These are phyloP conservation scores for Ascochyta koolunga DNA, from an alignment of 2,329 filamentous ascomycete genomes.

Conservation along the genomic window DNA sequence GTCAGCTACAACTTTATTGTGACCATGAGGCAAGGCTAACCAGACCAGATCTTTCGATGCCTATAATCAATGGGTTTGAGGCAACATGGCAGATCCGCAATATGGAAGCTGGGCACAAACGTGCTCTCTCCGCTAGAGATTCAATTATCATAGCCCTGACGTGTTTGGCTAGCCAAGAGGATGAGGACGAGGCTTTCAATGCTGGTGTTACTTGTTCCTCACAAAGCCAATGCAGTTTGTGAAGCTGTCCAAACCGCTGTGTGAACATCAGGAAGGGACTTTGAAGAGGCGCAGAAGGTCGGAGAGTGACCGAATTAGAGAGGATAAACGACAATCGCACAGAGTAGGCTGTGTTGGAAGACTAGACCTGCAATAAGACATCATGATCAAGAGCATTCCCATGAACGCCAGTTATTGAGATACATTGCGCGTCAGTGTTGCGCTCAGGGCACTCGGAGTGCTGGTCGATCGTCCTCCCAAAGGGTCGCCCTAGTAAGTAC, in stretches of 20 bases:
- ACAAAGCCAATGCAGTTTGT: slow-evolving; percentile 30
- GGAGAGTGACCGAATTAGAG: background rate
- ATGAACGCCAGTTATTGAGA: background rate
- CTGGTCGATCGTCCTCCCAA: background rate
- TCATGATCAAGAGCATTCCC: background rate
- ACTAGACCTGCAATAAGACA: background rate
- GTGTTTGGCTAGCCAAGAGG: slow-evolving; percentile 20
- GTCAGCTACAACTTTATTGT: background rate
- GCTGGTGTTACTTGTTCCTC: slow-evolving; percentile 28
- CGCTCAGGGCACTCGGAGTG: background rate
- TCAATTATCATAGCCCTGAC: slow-evolving; percentile 26
- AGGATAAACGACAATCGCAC: background rate
- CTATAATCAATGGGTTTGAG: slow-evolving; percentile 37
- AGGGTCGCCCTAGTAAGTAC: background rate
- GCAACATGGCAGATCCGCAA: slow-evolving; percentile 31
- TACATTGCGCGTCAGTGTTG: background rate
- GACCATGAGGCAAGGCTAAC: background rate
- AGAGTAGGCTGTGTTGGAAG: background rate
- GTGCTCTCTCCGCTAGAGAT: background rate
- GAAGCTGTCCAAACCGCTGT: slow-evolving; percentile 15
- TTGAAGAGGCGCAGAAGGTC: background rate
- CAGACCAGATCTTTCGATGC: slow-evolving; percentile 33
- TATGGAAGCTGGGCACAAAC: slow-evolving; percentile 17
- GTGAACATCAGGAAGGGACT: slow-evolving; percentile 5
- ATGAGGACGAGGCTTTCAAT: slow-evolving; percentile 21